A percentile compares a stretch with the other conserved stretches of the same genome.
Conservation (phyloP, 2,329 filamentous ascomycete species). For the Emergomyces africanus region DNA sequence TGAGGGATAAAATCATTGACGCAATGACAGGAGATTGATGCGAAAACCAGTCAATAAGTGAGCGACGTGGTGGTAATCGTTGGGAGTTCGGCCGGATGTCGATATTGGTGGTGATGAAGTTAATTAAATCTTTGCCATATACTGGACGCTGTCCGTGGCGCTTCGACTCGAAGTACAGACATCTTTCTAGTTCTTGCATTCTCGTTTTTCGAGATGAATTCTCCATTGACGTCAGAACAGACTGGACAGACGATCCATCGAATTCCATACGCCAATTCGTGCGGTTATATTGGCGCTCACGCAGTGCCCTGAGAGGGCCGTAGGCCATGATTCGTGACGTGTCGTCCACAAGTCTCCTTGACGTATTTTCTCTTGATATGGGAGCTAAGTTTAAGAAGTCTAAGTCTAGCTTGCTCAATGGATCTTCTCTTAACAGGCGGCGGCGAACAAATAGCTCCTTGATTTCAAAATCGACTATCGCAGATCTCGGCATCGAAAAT, state of each 20-base stretch:
- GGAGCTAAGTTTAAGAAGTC: constrained; percentile 71
- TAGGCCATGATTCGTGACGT: constrained; percentile 58
- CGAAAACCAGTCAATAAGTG: constrained; percentile 62
- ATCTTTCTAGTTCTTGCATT: constrained; percentile 68
- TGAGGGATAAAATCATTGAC: constrained; percentile 58
- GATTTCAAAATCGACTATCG: constrained; percentile 58
- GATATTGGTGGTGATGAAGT: constrained; percentile 54
- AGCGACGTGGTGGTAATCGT: constrained; percentile 47
- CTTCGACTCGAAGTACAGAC: constrained; percentile 66
- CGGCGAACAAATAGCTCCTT: constrained; percentile 59
- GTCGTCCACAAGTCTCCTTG: constrained; percentile 37
- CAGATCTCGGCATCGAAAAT: constrained; percentile 76
- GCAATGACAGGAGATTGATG: constrained; percentile 45
- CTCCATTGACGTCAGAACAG: constrained; percentile 60
- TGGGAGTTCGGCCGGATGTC: constrained; percentile 47
- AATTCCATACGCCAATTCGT: constrained; percentile 45
- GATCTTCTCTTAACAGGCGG: constrained; percentile 48
- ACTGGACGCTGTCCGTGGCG: constrained; percentile 69
- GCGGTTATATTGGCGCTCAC: constrained; percentile 53
- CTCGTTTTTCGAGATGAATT: constrained; percentile 55
- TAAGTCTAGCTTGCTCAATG: constrained; percentile 54
- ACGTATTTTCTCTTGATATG: constrained; percentile 54
- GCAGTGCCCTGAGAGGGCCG: constrained; percentile 53
- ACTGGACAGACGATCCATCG: constrained; percentile 54
- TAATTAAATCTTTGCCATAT: constrained; percentile 68